Base-by-base conservation (phyloP, 495 filamentous ascomycete species). In the Parathielavia appendiculata region DNA sequence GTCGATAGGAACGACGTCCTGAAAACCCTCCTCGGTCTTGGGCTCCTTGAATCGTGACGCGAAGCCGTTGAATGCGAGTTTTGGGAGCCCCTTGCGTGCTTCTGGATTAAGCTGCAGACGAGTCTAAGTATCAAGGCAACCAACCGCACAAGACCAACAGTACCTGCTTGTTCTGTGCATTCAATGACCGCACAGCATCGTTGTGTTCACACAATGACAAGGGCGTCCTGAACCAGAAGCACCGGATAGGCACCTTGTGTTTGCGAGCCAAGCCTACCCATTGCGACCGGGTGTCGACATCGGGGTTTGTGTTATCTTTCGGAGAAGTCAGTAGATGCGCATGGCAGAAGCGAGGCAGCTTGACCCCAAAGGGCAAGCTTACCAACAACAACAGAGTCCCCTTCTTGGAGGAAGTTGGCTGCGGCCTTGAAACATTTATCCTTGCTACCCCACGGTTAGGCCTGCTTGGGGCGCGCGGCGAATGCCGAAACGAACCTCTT, bases 261-360 rank as follows among this genome's bases (percentile, higher is more conserved):
- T 87, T 86, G 51, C 75, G 79, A 16, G 90, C 90, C 20, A 97
- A 73, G 10, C 81, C 75, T 23, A 89, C 70, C 91, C 91, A 97
- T 55, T 86, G 74, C 12, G 77, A 76, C 63, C 95, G 76, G 39
- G 84, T 88, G 48, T 90, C 88, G 5, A 73, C 64, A 65, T 95
- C 85, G 35, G 92, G 83, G 67, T 97, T 97, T 26, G 93, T 97
- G 69, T 96, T 97, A 71, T 98, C 92, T 95, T 47, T 39, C 19
- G 7, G 23, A 16, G 8, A 54, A 46, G n/a, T 51, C 45, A 62
- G 51, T 44, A 54, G 44, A 26, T 1, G 12, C 19, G 48, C 13
- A 10, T 14, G 16, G 49, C 39, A 23, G 35, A 51, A 41, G 30
- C 43, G 41, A 47, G 23, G 13, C 46, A 17, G 32, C 13, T n/a